Percentiles rank a stretch among this genome's conserved stretches.
phyloP scores from a whole-genome alignment of 1,139 yeast species.

The Spathaspora sp. region DNA sequence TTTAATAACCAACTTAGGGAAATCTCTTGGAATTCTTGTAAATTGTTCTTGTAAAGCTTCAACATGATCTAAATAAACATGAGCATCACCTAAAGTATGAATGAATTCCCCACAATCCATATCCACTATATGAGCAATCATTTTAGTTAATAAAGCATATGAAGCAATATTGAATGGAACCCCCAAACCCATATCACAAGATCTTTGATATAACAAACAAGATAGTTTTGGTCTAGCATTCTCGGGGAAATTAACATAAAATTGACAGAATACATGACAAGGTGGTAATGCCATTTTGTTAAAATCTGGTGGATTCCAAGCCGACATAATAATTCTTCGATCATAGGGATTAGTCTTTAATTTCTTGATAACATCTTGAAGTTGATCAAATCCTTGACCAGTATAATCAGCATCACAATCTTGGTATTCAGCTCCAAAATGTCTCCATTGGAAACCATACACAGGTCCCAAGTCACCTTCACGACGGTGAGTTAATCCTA shows the following conservation, averaged over 20 bases:
- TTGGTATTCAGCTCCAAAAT: constrained; percentile 88
- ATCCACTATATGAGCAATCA: constrained; percentile 93
- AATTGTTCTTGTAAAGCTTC: constrained; percentile 85
- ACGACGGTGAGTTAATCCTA: constrained; percentile 77
- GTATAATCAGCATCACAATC: constrained; percentile 86
- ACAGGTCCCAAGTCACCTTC: constrained; percentile 98
- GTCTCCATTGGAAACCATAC: constrained; percentile 99
- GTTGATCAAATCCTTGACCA: constrained; percentile 88
- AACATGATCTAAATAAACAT: constrained; percentile 87
- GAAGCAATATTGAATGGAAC: constrained; percentile 98
- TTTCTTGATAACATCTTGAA: constrained; percentile 74
- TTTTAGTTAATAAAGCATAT: constrained; percentile 84
- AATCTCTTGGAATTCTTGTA: constrained; percentile 67
- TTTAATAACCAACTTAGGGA: constrained; percentile 75
- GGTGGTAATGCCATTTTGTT: constrained; percentile 96
- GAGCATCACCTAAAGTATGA: constrained; percentile 96
- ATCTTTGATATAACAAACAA: constrained; percentile 89
- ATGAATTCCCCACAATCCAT: constrained; percentile 95
- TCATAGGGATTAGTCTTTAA: constrained; percentile 89
- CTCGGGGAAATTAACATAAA: constrained; percentile 69
- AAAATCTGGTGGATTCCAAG: constrained; percentile 98
- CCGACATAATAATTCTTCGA: constrained; percentile 88
- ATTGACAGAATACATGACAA: constrained; percentile 95
- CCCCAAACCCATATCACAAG: constrained; percentile 99
- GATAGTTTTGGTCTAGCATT: constrained; percentile 62